A percentile compares a stretch with the other conserved stretches of the same genome.
These are phyloP conservation scores for Pythium monospermum DNA, from an alignment of 352 stramenopile species.

Conservation along the genomic window DNA sequence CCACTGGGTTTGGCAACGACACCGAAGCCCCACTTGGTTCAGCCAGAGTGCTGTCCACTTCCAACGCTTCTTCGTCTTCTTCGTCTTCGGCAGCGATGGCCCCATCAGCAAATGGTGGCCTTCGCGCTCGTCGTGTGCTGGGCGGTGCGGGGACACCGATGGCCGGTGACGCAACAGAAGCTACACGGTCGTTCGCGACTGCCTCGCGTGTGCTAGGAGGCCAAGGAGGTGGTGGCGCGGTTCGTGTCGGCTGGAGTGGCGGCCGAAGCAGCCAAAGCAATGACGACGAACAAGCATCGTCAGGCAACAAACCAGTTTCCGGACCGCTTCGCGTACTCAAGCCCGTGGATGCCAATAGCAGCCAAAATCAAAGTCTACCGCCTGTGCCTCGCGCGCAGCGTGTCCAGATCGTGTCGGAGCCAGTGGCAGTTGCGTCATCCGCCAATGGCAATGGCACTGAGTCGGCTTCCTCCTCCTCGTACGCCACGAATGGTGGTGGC, in stretches of 20 bases:
- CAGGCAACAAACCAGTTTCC: background rate
- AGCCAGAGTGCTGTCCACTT: no score
- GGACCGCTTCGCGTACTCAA: conserved; percentile 21
- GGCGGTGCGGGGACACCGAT: conserved; percentile 2
- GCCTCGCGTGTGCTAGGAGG: conserved; percentile 11
- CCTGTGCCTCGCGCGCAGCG: conserved; percentile 17
- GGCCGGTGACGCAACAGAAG: background rate
- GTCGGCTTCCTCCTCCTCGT: no score
- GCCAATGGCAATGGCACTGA: background rate
- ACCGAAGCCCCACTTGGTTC: no score
- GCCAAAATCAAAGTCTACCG: background rate
- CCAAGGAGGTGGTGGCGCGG: conserved; percentile 10
- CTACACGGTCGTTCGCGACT: background rate
- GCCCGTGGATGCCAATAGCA: conserved; percentile 1
- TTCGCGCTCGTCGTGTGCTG: conserved; percentile 16
- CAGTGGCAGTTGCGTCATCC: background rate
- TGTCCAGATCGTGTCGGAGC: conserved; percentile 14
- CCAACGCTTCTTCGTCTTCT: no score
- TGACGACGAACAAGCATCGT: conserved; percentile 6
- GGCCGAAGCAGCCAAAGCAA: conserved; percentile 2
- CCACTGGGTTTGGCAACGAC: no score
- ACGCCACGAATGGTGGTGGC: background rate
- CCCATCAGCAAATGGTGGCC: background rate
- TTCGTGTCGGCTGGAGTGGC: conserved; percentile 9
- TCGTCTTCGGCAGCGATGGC: background rate